phyloP scores from a whole-genome alignment of 2,329 filamentous ascomycete genomes.

The Thermoascus crustaceus region DNA sequence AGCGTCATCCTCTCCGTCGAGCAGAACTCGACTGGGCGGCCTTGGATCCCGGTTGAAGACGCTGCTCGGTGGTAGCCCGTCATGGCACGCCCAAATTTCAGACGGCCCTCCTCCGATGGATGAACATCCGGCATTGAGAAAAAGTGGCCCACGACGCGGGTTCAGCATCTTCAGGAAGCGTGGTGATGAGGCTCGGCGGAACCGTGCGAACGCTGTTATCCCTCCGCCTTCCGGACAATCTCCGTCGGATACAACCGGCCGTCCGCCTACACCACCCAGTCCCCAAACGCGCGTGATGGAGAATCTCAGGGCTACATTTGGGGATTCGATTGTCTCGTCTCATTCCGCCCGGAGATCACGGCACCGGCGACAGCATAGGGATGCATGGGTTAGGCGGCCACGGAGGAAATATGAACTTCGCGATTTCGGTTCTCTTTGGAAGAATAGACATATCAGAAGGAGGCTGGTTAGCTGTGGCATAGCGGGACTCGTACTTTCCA shows the following conservation, averaged over 20 bases:
- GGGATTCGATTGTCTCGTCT: neutral
- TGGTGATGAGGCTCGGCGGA: no score
- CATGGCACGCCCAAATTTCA: neutral
- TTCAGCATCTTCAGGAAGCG: neutral
- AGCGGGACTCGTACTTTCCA: neutral
- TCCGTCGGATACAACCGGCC: neutral
- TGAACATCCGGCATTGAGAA: neutral
- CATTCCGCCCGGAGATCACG: constrained; percentile 1
- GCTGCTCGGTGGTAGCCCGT: neutral
- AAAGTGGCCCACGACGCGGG: neutral
- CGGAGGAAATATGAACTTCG: constrained; percentile 6
- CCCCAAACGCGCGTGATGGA: neutral
- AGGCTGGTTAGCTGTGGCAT: constrained; percentile 56
- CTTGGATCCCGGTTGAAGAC: neutral
- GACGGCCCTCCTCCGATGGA: neutral
- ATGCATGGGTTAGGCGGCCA: constrained; percentile 6
- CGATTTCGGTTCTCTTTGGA: constrained; percentile 43
- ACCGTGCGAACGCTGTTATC: no score
- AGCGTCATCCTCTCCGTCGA: neutral
- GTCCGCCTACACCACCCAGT: neutral
- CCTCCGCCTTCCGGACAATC: no score
- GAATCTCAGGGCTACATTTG: no score
- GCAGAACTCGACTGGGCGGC: constrained; percentile 1
- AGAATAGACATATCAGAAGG: constrained; percentile 45
- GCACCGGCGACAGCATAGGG: neutral